These are phyloP conservation scores for Keqinozyma sinolaborantium DNA, from an alignment of 1,139 yeast genomes.

Conservation along the genomic window DNA sequence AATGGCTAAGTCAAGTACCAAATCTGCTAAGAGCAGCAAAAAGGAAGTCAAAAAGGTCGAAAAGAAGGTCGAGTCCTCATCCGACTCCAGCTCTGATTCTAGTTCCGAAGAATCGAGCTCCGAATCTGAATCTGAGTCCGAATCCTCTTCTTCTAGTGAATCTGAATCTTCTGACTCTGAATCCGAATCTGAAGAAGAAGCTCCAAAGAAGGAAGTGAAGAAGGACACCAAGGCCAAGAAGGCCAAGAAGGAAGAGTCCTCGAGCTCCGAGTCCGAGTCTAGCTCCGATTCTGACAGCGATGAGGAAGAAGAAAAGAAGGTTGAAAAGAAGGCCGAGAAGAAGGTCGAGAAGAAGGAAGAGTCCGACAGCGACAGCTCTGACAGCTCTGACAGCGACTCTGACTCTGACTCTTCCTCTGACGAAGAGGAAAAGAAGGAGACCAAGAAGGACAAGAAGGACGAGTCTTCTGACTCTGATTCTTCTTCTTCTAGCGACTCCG, in stretches of 20 bases:
- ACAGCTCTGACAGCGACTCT: conserved; percentile 11
- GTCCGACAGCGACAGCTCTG: conserved; percentile 20
- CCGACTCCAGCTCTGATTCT: conserved; percentile 17
- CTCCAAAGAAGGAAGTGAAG: conserved; percentile 6
- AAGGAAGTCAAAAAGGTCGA: conserved; percentile 15
- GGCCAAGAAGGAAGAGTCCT: conserved; percentile 18
- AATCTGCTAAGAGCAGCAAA: conserved; percentile 20
- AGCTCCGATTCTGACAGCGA: conserved; percentile 1
- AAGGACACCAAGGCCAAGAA: conserved; percentile 23
- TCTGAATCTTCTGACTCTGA: background rate
- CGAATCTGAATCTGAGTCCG: conserved; percentile 2
- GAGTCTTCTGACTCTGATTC: conserved; percentile 13
- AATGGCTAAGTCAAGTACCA: conserved; percentile 29
- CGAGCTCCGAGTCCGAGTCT: conserved; percentile 4
- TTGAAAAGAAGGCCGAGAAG: conserved; percentile 21
- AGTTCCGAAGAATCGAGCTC: conserved; percentile 18
- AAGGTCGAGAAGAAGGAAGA: conserved; percentile 12
- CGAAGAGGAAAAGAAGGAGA: conserved; percentile 9
- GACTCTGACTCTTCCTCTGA: conserved; percentile 14
- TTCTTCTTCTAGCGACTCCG: conserved; percentile 14
- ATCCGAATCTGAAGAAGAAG: conserved; percentile 1
- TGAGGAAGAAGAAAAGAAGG: conserved; percentile 11
- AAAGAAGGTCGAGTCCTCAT: conserved; percentile 15
- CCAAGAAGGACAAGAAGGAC: conserved; percentile 17
- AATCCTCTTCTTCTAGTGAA: conserved; percentile 2